phyloP scores from a whole-genome alignment of 108 stramenopile genomes.

The Pseudonitzschia multistriata region DNA sequence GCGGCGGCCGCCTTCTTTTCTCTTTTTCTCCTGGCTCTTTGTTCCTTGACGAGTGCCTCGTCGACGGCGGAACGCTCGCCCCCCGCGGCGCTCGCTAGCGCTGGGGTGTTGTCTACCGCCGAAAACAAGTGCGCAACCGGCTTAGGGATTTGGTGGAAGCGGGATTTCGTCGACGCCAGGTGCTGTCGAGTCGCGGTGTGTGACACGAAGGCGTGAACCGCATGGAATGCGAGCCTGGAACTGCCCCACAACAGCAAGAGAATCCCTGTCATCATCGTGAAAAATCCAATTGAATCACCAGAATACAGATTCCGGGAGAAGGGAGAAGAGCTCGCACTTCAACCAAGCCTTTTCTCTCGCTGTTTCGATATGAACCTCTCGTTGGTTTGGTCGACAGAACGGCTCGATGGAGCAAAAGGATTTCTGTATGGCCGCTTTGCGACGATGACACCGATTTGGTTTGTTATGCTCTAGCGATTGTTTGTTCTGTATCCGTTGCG shows the following conservation, averaged over 20 bases:
- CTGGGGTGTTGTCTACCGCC: neutral
- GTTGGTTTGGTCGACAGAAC: too few relatives aligned
- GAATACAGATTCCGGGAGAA: too few relatives aligned
- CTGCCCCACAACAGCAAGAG: slow-evolving; percentile 7
- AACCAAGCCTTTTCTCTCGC: too few relatives aligned
- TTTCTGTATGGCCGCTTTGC: too few relatives aligned
- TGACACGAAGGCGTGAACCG: slow-evolving; percentile 7
- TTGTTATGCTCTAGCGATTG: too few relatives aligned
- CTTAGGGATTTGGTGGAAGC: neutral
- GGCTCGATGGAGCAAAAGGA: too few relatives aligned
- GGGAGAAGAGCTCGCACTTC: too few relatives aligned
- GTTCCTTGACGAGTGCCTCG: neutral
- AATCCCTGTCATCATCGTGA: slow-evolving; percentile 9
- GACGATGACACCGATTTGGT: too few relatives aligned
- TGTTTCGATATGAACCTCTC: too few relatives aligned
- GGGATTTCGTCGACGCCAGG: neutral
- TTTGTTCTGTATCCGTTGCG: too few relatives aligned
- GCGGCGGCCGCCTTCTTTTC: slow-evolving; percentile 30
- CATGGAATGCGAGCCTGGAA: neutral
- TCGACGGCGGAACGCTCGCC: neutral
- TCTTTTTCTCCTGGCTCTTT: slow-evolving; percentile 8
- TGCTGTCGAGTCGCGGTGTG: neutral
- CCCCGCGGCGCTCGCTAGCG: neutral
- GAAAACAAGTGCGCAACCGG: neutral
- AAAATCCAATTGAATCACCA: neutral